phyloP scores from a whole-genome alignment of 176 grass and related monocot species.

The Coix lacrymajobi region DNA sequence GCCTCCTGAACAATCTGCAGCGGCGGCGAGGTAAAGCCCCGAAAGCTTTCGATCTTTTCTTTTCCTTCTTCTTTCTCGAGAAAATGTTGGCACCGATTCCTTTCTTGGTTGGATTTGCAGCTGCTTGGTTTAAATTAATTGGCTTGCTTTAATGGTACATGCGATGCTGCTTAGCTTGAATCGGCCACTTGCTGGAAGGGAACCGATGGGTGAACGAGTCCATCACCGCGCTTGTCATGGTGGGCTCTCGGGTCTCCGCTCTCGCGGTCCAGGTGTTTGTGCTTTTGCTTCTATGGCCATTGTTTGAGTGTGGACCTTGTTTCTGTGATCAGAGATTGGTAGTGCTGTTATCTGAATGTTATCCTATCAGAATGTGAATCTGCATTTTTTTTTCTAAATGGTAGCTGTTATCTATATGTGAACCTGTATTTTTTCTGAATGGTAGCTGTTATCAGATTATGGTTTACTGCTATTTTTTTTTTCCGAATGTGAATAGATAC shows the following conservation, averaged over 20 bases:
- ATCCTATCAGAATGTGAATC: too few species aligned
- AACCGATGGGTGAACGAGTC: conserved; percentile 89
- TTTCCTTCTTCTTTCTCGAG: neutral
- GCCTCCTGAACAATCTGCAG: neutral
- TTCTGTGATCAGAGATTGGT: too few species aligned
- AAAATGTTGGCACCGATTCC: neutral
- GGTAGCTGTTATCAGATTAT: too few species aligned
- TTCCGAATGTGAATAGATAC: too few species aligned
- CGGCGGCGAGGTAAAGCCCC: neutral
- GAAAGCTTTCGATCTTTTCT: neutral
- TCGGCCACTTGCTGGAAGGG: conserved; percentile 89
- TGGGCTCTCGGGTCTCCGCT: neutral
- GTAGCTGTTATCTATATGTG: too few species aligned
- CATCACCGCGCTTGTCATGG: conserved; percentile 73
- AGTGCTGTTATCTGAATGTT: too few species aligned
- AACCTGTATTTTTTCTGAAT: too few species aligned
- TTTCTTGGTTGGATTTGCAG: neutral
- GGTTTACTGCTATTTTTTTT: too few species aligned
- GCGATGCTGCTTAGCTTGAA: neutral
- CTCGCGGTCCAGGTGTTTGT: neutral
- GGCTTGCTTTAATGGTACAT: too few species aligned
- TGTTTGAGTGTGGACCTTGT: neutral
- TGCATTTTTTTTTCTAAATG: too few species aligned
- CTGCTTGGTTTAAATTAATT: too few species aligned
- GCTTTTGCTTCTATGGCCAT: neutral